These are phyloP conservation scores for Seiridium unicorne DNA, from an alignment of 2,329 filamentous ascomycete genomes.

Conservation along the genomic window DNA sequence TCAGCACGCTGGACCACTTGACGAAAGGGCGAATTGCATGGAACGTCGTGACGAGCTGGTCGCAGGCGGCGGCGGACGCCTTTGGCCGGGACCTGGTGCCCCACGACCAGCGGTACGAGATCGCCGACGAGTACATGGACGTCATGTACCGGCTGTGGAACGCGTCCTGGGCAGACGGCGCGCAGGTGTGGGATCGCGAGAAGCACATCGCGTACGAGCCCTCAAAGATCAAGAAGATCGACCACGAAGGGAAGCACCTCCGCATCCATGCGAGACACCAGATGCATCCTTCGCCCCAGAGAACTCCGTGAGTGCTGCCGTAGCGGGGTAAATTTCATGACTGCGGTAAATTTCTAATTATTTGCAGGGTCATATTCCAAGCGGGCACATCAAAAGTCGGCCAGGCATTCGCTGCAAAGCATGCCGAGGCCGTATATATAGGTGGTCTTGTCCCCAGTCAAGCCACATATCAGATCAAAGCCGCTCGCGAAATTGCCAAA, in stretches of 20 bases:
- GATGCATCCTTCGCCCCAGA: slow-evolving; percentile 60
- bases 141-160: slow-evolving; percentile 49
- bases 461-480: slow-evolving; percentile 1
- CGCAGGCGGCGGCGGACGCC: slow-evolving; percentile 45
- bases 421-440: slow-evolving; percentile 57
- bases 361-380: slow-evolving; percentile 51
- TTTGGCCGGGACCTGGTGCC: slow-evolving; percentile 42
- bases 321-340: neutral
- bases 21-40: slow-evolving; percentile 36
- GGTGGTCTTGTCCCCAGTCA: slow-evolving; percentile 1
- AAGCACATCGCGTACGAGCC: slow-evolving; percentile 30
- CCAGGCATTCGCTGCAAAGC: slow-evolving; percentile 59
- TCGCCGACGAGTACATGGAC: slow-evolving; percentile 46
- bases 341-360: neutral
- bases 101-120: slow-evolving; percentile 47
- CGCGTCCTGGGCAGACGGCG: slow-evolving; percentile 44
- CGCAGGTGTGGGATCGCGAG: slow-evolving; percentile 23
- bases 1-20: slow-evolving; percentile 33
- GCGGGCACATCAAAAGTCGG: slow-evolving; percentile 62
- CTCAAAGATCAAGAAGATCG: slow-evolving; percentile 54
- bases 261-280: slow-evolving; percentile 58
- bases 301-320: slow-evolving; percentile 44
- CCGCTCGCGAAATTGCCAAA: neutral
- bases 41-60: slow-evolving; percentile 50
- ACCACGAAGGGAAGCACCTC: slow-evolving; percentile 61